Evolutionary conservation across 1,139 yeast species (phyloP).

Genomic region (Blastobotrys raffinosifermentans): DNA sequence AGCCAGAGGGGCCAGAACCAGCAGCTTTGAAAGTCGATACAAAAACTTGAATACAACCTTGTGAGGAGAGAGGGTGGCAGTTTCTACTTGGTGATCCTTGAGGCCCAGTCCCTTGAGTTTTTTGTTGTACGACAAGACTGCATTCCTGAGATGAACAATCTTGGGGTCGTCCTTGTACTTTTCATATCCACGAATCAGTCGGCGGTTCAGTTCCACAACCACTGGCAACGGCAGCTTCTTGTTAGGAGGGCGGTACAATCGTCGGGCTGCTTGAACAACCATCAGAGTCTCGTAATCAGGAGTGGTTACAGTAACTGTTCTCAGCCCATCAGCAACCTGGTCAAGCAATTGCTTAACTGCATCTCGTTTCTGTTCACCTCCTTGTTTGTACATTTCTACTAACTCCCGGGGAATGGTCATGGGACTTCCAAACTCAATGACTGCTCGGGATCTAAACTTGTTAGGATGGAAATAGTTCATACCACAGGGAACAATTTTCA

Average conservation of each 20-base stretch:
- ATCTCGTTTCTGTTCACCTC: conserved; percentile 55
- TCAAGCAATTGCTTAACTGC: conserved; percentile 71
- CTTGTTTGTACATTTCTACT: conserved; percentile 53
- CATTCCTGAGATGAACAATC: conserved; percentile 51
- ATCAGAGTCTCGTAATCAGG: conserved; percentile 89
- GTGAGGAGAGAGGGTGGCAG: conserved; percentile 47
- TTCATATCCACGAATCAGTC: conserved; percentile 74
- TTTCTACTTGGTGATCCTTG: conserved; percentile 87
- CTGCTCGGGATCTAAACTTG: conserved; percentile 90
- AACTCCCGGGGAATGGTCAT: conserved; percentile 60
- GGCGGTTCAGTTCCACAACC: conserved; percentile 82
- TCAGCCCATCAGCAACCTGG: conserved; percentile 65
- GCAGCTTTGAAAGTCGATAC: conserved; percentile 49
- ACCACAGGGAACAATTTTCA: conserved; percentile 91
- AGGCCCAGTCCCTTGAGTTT: conserved; percentile 62
- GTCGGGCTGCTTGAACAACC: conserved; percentile 88
- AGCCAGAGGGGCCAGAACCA: conserved; percentile 53
- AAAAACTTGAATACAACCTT: conserved; percentile 45
- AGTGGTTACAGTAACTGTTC: conserved; percentile 86
- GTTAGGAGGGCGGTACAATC: conserved; percentile 77
- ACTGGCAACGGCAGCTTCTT: conserved; percentile 71
- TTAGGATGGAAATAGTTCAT: conserved; percentile 97
- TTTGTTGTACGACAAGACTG: conserved; percentile 64
- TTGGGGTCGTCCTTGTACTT: conserved; percentile 67
- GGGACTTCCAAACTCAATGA: conserved; percentile 89